These are phyloP conservation scores for Cladosporium sp. DNA, from an alignment of 2,329 filamentous ascomycete genomes.

Conservation along the genomic window DNA sequence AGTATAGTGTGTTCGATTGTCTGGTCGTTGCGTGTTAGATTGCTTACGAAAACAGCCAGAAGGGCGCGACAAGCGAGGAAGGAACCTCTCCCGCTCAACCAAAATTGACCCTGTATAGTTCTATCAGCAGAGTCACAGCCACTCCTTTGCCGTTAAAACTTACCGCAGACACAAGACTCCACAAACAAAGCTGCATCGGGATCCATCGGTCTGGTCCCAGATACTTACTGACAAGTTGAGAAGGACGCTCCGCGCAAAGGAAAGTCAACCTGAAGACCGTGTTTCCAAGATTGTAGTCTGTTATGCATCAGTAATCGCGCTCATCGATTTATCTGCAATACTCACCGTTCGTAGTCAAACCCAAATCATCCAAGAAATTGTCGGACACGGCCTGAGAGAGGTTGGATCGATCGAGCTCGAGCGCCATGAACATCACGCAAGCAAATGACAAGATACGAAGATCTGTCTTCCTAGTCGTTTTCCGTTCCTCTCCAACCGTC, in stretches of 20 bases:
- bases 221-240: slow-evolving; percentile 40
- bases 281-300: slow-evolving; percentile 15
- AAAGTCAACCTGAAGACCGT: slow-evolving; percentile 67
- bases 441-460: slow-evolving; percentile 22
- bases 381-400: slow-evolving; percentile 7
- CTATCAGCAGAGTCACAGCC: too few species aligned
- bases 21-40: too few species aligned
- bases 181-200: slow-evolving; percentile 32
- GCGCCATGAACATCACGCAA: slow-evolving; percentile 16
- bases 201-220: slow-evolving; percentile 42
- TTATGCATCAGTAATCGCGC: too few species aligned
- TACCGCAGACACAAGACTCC: slow-evolving; percentile 31
- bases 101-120: slow-evolving; percentile 27
- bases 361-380: slow-evolving; percentile 33
- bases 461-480: slow-evolving; percentile 25
- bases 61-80: slow-evolving; percentile 21
- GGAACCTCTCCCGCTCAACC: slow-evolving; percentile 27
- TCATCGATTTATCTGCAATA: not conserved
- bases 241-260: slow-evolving; percentile 47
- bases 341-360: not conserved
- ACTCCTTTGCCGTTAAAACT: too few species aligned
- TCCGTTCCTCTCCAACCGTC: slow-evolving; percentile 39
- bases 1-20: too few species aligned
- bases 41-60: slow-evolving; percentile 13
- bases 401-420: slow-evolving; percentile 10